A percentile compares a stretch with the other conserved stretches of the same genome.
phyloP scores from a whole-genome alignment of 768 basidiomycete species.

The Coprinopsis strossmayeri region DNA sequence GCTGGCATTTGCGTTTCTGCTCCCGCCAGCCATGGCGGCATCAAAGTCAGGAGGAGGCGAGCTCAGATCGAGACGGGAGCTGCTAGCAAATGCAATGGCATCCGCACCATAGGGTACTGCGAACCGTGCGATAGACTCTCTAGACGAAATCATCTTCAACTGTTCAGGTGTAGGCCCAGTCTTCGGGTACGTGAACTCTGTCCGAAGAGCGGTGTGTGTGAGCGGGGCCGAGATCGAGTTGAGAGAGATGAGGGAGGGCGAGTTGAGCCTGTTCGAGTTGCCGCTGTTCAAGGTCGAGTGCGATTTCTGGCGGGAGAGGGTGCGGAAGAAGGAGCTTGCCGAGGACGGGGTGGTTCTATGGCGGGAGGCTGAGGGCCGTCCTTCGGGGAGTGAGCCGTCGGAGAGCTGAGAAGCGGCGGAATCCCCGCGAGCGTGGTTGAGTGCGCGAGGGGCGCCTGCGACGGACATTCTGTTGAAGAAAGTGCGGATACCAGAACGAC shows the following conservation, averaged over 20 bases:
- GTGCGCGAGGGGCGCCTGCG: constrained; percentile 14
- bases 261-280: constrained; percentile 38
- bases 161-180: constrained; percentile 57
- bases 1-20: not conserved
- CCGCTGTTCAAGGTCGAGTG: constrained; percentile 27
- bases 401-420: constrained; percentile 24
- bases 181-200: constrained; percentile 65
- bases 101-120: constrained; percentile 73
- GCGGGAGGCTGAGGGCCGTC: constrained; percentile 15
- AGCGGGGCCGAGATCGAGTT: constrained; percentile 73
- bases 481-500: constrained; percentile 44
- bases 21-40: constrained; percentile 10
- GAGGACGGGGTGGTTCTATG: constrained; percentile 31
- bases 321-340: constrained; percentile 31
- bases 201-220: constrained; percentile 63
- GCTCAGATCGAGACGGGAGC: constrained; percentile 25
- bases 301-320: constrained; percentile 42
- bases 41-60: constrained; percentile 51
- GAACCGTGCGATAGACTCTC: constrained; percentile 62
- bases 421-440: constrained; percentile 23
- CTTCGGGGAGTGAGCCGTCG: constrained; percentile 15
- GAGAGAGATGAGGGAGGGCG: constrained; percentile 65
- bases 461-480: constrained; percentile 35
- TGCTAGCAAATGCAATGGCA: constrained; percentile 57
- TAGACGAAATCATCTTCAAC: constrained; percentile 61